Evolutionary conservation across 2,329 filamentous ascomycete genomes (phyloP).

Genomic region (Sarocladium oryzae): DNA sequence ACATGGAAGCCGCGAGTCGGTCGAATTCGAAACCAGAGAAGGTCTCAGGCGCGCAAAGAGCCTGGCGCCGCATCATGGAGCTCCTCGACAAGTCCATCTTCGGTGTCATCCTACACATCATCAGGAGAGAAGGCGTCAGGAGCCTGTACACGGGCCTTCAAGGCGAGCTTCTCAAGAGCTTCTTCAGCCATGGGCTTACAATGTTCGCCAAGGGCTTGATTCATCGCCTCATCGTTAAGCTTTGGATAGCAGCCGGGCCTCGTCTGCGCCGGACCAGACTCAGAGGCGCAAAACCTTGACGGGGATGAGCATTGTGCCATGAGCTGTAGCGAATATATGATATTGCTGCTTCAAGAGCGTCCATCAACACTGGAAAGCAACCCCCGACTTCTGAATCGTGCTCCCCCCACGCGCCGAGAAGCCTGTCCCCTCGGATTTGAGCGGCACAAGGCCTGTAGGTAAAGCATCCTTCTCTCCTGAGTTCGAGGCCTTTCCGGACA

Average conservation of each 20-base stretch:
- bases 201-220: constrained; percentile 81
- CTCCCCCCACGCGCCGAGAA: constrained; percentile 85
- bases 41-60: background rate
- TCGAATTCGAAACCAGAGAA: constrained; percentile 10
- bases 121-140: constrained; percentile 56
- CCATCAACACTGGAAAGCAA: constrained; percentile 74
- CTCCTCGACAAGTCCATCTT: constrained; percentile 49
- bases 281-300: constrained; percentile 12
- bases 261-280: constrained; percentile 19
- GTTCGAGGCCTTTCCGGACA: constrained; percentile 48
- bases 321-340: background rate
- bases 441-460: constrained; percentile 66
- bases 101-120: constrained; percentile 51
- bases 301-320: background rate
- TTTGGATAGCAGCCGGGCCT: constrained; percentile 54
- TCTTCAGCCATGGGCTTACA: constrained; percentile 78
- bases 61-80: constrained; percentile 7
- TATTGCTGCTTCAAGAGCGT: too few species aligned
- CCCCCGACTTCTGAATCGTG: constrained; percentile 69
- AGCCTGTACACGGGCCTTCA: constrained; percentile 71
- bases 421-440: constrained; percentile 83
- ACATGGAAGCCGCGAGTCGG: background rate
- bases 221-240: constrained; percentile 62
- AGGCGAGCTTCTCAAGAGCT: constrained; percentile 73
- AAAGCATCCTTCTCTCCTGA: constrained; percentile 47